Evolutionary conservation across 805 yeast species (phyloP), one percentile per base, ranked within the genome.

Genomic region (Starmera quercuum): DNA sequence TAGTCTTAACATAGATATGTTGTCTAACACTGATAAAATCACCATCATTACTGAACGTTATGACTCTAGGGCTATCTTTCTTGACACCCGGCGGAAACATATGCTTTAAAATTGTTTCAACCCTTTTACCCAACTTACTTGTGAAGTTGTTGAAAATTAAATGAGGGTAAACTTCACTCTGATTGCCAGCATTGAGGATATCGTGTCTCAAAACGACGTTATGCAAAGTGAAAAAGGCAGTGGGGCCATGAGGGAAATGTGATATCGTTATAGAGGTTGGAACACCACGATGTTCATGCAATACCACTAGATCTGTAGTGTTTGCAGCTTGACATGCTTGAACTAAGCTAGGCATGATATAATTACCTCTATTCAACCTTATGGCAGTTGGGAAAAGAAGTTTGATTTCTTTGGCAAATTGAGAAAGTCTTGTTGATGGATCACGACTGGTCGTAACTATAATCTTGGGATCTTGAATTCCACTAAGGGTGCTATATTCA

Each of bases 241-340:
- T 83, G 14, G 98, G 99, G 0, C 99, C 99, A 55, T 92, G 95
- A 4, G 98, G 99, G 57, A 92, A 83, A 65, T 92, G 99, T 22
- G 92, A 80, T 19, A 92, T 64, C 1, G 97, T 90, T 39, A 92
- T 51, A 1, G 96, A 84, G 0, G 96, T 88, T 33, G 99, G 99
- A 0, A 85, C 90, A 73, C 99, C 99, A 61, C 99, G 73, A 60
- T 92, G 98, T 56, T 92, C 99, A 56, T 92, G 97, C 16, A 92
- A 61, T 4, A 92, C 71, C 17, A 92, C 66, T 45, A 92, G 61
- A 56, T 92, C 99, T 2, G 92, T 80, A 8, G 90, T 76, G 13
- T 83, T 83, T 1, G 90, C 77, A 34, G 79, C 63, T 38, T 82
- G 73, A 59, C 97, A 87, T 1, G 95, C 85, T 30, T 78, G 74